Evolutionary conservation across 768 basidiomycete genomes (phyloP).

Genomic region (Infundibulicybe gibba): DNA sequence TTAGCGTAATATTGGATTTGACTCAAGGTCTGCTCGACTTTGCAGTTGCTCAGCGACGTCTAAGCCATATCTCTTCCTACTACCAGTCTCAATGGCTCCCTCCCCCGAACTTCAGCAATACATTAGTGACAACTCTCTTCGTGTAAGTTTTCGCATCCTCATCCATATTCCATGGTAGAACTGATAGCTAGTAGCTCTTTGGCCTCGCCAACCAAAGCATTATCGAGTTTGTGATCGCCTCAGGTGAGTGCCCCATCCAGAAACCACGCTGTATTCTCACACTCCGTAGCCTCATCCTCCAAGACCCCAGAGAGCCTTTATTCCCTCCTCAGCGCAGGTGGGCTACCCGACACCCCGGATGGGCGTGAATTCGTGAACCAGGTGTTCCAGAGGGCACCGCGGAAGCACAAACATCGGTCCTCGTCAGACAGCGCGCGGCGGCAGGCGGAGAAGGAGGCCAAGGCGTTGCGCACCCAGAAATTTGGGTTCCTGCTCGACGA

Average conservation of each 20-base stretch:
- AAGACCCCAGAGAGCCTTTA: conserved; percentile 82
- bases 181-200: conserved; percentile 52
- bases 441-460: conserved; percentile 75
- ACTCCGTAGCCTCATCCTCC: conserved; percentile 63
- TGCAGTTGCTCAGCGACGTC: too few relatives aligned
- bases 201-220: conserved; percentile 82
- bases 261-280: conserved; percentile 3
- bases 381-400: conserved; percentile 74
- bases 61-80: too few relatives aligned
- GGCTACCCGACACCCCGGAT: conserved; percentile 77
- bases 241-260: conserved; percentile 45
- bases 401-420: conserved; percentile 70
- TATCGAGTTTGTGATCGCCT: conserved; percentile 84
- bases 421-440: conserved; percentile 42
- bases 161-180: neutral
- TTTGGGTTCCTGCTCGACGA: conserved; percentile 87
- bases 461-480: conserved; percentile 62
- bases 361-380: conserved; percentile 78
- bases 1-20: too few relatives aligned
- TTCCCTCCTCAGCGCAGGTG: conserved; percentile 66
- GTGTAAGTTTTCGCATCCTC: conserved; percentile 36
- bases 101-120: conserved; percentile 56
- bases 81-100: too few relatives aligned
- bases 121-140: conserved; percentile 75
- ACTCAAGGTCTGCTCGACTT: too few relatives aligned